Evolutionary conservation across 2,329 filamentous ascomycete species (phyloP).

Genomic region (Xylogone sp.): DNA sequence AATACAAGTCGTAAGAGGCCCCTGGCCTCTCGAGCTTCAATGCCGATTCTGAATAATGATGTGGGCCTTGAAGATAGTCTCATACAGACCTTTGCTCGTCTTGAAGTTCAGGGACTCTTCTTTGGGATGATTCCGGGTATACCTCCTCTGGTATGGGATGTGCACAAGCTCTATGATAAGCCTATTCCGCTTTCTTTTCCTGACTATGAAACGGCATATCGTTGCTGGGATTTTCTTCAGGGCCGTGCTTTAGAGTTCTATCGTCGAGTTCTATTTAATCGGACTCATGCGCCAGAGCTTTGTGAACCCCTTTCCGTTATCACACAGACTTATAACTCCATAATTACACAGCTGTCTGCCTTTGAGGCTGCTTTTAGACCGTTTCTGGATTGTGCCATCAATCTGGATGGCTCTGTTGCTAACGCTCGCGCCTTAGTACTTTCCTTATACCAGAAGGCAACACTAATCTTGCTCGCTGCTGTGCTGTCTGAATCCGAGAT

Average conservation of each 20-base stretch:
- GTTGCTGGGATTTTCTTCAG: constrained; percentile 26
- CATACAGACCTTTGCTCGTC: constrained; percentile 22
- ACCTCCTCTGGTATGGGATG: constrained; percentile 24
- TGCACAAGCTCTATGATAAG: constrained; percentile 20
- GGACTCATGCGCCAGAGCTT: constrained; percentile 12
- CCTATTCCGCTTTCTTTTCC: constrained; percentile 21
- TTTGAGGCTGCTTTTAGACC: constrained; percentile 22
- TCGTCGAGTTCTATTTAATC: constrained; percentile 19
- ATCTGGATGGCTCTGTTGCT: constrained; percentile 13
- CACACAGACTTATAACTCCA: constrained; percentile 8
- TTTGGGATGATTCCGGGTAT: constrained; percentile 21
- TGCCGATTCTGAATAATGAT: constrained; percentile 20
- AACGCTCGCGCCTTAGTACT: constrained; percentile 19
- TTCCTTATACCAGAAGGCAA: constrained; percentile 18
- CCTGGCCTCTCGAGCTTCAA: constrained; percentile 14
- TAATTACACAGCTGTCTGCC: constrained; percentile 12
- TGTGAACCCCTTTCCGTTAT: constrained; percentile 13
- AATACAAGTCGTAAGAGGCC: constrained; percentile 13
- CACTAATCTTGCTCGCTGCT: constrained; percentile 15
- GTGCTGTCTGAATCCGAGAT: constrained; percentile 18
- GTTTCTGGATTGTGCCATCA: constrained; percentile 17
- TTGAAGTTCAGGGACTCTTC: constrained; percentile 22
- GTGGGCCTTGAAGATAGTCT: constrained; percentile 23
- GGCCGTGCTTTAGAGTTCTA: constrained; percentile 24
- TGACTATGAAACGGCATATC: constrained; percentile 19